These are phyloP conservation scores for Jamesozyma gamospora DNA, from an alignment of 805 yeast species.

Conservation along the genomic window DNA sequence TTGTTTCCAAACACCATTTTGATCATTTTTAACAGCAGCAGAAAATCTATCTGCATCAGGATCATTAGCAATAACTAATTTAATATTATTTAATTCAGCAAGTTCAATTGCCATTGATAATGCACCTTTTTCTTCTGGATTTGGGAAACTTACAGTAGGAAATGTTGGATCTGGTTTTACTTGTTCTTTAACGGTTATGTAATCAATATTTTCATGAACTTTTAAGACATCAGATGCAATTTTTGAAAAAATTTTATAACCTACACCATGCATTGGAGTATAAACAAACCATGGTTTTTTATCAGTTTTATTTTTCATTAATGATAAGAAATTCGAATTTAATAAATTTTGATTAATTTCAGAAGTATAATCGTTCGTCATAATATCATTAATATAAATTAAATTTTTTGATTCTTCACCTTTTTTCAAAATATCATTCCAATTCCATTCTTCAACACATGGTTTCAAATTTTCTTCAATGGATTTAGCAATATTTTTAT, in stretches of 20 bases:
- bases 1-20: slow-evolving; percentile 52
- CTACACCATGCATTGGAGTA: slow-evolving; percentile 96
- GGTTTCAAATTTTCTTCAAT: slow-evolving; percentile 58
- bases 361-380: slow-evolving; percentile 34
- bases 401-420: slow-evolving; percentile 25
- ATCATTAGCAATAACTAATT: slow-evolving; percentile 76
- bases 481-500: slow-evolving; percentile 52
- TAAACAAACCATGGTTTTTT: slow-evolving; percentile 48
- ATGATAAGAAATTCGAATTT: neutral
- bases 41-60: slow-evolving; percentile 97
- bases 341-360: slow-evolving; percentile 30
- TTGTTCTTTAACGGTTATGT: slow-evolving; percentile 50
- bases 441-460: slow-evolving; percentile 44
- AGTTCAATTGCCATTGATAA: slow-evolving; percentile 53
- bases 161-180: slow-evolving; percentile 73
- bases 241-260: slow-evolving; percentile 47
- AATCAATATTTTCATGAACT: slow-evolving; percentile 30
- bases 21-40: slow-evolving; percentile 47
- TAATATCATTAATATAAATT: slow-evolving; percentile 33
- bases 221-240: slow-evolving; percentile 25
- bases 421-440: slow-evolving; percentile 30
- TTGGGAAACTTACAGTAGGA: slow-evolving; percentile 81
- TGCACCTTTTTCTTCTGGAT: slow-evolving; percentile 94
- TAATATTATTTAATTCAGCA: slow-evolving; percentile 39
- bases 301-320: neutral